phyloP scores from a whole-genome alignment of 2,329 filamentous ascomycete genomes.

The Phyllachora maydis region DNA sequence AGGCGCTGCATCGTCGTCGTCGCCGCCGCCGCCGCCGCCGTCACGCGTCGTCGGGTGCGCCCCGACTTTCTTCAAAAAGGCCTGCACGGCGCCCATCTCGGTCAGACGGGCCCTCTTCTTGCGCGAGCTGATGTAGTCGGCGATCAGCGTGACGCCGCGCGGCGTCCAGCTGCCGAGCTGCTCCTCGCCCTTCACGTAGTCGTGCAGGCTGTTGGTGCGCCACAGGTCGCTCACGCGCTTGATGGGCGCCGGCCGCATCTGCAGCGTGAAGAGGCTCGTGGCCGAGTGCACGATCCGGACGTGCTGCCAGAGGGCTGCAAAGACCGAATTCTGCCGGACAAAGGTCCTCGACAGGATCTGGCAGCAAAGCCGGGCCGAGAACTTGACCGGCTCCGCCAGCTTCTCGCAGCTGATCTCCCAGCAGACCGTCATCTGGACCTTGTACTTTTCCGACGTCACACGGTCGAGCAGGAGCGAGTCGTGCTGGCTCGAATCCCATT shows the following conservation, averaged over 20 bases:
- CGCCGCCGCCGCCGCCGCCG: too few relatives aligned
- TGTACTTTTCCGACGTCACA: constrained; percentile 79
- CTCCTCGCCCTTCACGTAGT: constrained; percentile 94
- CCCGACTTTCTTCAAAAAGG: constrained; percentile 39
- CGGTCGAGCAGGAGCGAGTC: constrained; percentile 84
- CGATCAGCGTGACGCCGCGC: constrained; percentile 74
- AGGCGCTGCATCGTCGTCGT: constrained; percentile 16
- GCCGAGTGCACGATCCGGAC: constrained; percentile 74
- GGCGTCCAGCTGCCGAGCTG: constrained; percentile 68
- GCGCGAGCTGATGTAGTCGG: constrained; percentile 59
- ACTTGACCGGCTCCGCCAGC: constrained; percentile 73
- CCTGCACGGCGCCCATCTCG: constrained; percentile 61
- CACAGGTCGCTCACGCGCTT: constrained; percentile 86
- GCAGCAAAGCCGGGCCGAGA: constrained; percentile 59
- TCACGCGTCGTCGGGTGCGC: constrained; percentile 18
- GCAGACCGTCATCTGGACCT: constrained; percentile 66
- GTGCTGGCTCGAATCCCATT: constrained; percentile 94
- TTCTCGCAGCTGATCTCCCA: constrained; percentile 77
- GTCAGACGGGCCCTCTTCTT: constrained; percentile 54
- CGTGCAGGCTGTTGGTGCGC: constrained; percentile 86
- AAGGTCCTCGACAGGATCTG: constrained; percentile 74
- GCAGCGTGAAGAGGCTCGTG: constrained; percentile 68
- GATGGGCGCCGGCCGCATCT: constrained; percentile 70
- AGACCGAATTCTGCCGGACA: constrained; percentile 69
- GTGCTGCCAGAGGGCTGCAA: constrained; percentile 70